A percentile compares a stretch with the other conserved stretches of the same genome.
Conservation (phyloP, 345 rosid species). For the Theobroma cacao region DNA sequence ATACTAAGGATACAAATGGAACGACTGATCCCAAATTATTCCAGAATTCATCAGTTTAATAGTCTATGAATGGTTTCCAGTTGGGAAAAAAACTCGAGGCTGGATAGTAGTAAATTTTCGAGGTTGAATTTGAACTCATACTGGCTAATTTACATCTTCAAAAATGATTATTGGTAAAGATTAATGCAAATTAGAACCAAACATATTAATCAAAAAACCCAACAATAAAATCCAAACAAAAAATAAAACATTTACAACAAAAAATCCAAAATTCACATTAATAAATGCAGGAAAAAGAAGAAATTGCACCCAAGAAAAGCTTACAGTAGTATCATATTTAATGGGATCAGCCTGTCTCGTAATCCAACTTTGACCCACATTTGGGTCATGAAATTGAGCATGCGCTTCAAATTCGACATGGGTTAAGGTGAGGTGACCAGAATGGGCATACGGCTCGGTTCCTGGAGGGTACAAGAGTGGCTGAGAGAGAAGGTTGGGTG, state of each 20-base stretch:
- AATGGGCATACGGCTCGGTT: conserved; percentile 10
- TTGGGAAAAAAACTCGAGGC: background rate
- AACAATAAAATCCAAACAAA: too few relatives aligned
- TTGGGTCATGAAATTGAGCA: conserved; percentile 10
- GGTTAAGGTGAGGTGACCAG: background rate
- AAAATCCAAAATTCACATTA: background rate
- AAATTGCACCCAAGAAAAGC: background rate
- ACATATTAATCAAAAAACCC: background rate
- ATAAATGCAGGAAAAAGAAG: background rate
- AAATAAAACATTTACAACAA: background rate
- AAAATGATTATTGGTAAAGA: background rate
- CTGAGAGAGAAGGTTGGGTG: conserved; percentile 3
- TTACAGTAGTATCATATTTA: conserved; percentile 22
- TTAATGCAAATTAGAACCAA: background rate
- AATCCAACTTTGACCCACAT: conserved; percentile 15
- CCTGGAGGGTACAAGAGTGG: conserved; percentile 16
- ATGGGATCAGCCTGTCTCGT: conserved; percentile 2
- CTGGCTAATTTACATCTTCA: background rate
- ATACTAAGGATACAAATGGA: background rate
- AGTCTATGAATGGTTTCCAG: background rate
- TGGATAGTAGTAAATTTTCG: background rate
- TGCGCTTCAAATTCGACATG: conserved; percentile 1
- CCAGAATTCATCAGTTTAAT: background rate
- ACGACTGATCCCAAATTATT: background rate
- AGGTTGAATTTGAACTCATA: background rate